Base-by-base conservation (phyloP, 768 basidiomycete species). In the Mycena chlorophos region DNA sequence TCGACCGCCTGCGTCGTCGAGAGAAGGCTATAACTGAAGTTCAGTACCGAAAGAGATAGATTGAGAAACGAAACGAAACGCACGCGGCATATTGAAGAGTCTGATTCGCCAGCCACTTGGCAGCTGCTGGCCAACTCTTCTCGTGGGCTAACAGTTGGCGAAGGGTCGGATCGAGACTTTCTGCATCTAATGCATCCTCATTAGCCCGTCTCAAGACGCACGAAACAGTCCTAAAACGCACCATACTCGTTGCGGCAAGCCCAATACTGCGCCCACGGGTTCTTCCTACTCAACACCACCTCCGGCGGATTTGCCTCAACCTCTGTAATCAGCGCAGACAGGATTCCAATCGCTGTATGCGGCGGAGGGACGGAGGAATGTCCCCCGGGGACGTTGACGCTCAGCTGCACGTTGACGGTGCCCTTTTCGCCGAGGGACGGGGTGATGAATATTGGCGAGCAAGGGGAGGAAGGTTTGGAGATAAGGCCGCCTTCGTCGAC, bases 361-460 rank as follows among this genome's bases (percentile, higher is more conserved):
- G 66, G 49, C 14, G 82, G 82, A 20, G 87, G 86, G 2, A 85
- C 65, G 57, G 79, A 81, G 1, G 85, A 85, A 61, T 87, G 86
- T 0, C 86, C 86, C 1, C 86, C 86, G 0, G 78, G 70, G 1
- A 78, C 72, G 39, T 68, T 62, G 19, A 85, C 77, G n/a, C 75
- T 69, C 12, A 85, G 63, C 28, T 62, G 65, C 4, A 79, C n/a
- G 42, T 60, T 60, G 14, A 53, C 39, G 26, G 29, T 49, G 27
- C 58, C 54, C 20, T 60, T 56, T 26, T 56, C 54, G 6, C 28
- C 58, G 54, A 55, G 45, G 40, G 40, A 42, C 22, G 37, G 26
- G 34, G 4, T 26, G 23, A 6, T 12, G 8, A 47, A 28, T 28
- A 19, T 20, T n/a, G 20, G 16, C 16, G 14, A 8, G 29, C 10